phyloP scores from a whole-genome alignment of 495 filamentous ascomycete genomes.

The Penicillium odoratum region DNA sequence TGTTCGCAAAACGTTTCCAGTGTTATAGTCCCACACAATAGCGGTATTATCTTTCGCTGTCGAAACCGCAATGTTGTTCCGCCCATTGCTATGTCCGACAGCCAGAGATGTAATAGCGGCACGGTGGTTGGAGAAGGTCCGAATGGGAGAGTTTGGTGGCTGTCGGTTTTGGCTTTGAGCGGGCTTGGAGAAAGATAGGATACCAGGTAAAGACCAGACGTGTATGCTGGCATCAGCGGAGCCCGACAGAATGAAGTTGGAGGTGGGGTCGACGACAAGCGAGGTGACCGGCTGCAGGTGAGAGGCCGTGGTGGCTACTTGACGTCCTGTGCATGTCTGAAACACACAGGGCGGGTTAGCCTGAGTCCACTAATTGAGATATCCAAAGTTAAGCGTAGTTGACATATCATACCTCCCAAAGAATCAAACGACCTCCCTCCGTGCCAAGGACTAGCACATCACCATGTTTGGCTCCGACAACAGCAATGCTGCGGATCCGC shows the following conservation, averaged over 20 bases:
- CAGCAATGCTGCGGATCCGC: slow-evolving; percentile 70
- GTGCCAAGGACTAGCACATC: slow-evolving; percentile 80
- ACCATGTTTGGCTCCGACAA: slow-evolving; percentile 60
- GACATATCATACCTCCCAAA: slow-evolving; percentile 79
- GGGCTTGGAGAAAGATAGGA: slow-evolving; percentile 65
- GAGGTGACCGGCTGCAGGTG: slow-evolving; percentile 85
- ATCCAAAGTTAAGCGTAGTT: slow-evolving; percentile 1
- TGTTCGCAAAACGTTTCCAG: slow-evolving; percentile 71
- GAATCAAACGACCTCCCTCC: slow-evolving; percentile 76
- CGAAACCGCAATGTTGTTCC: slow-evolving; percentile 74
- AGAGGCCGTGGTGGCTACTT: slow-evolving; percentile 80
- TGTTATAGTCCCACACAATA: slow-evolving; percentile 87
- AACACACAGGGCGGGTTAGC: slow-evolving; percentile 11
- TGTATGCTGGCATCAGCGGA: slow-evolving; percentile 87
- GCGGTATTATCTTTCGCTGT: slow-evolving; percentile 77
- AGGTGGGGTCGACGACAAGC: slow-evolving; percentile 68
- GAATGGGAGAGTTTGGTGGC: slow-evolving; percentile 53
- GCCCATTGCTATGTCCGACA: slow-evolving; percentile 64
- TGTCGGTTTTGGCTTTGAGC: slow-evolving; percentile 36
- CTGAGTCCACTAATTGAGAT: slow-evolving; percentile 9
- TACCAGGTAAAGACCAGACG: slow-evolving; percentile 77
- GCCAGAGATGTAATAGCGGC: slow-evolving; percentile 72
- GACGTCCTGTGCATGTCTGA: slow-evolving; percentile 80
- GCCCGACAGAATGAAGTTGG: slow-evolving; percentile 80
- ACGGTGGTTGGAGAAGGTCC: slow-evolving; percentile 75